Evolutionary conservation across 371 early-diverging fungal species (phyloP).

Genomic region (Chytridium lagenaria): DNA sequence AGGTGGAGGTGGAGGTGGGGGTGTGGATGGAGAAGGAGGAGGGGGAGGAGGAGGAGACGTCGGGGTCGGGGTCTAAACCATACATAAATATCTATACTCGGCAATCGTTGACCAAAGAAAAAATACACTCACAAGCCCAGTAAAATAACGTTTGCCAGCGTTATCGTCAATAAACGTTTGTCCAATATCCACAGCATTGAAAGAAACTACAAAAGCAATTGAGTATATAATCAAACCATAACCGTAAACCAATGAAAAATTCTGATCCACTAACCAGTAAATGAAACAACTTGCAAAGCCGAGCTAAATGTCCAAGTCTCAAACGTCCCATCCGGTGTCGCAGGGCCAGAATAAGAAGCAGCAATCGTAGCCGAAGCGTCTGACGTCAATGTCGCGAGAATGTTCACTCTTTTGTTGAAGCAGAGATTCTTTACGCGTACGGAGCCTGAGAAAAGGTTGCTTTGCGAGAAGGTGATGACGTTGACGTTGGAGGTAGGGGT

Average conservation of each 20-base stretch:
- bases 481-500: neutral
- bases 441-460: neutral
- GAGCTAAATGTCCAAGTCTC: conserved; percentile 2
- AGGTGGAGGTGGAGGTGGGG: neutral
- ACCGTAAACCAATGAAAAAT: neutral
- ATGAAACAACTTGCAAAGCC: neutral
- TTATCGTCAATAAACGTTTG: conserved; percentile 8
- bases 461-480: neutral
- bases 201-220: neutral
- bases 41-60: neutral
- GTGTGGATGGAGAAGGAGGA: neutral
- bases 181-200: neutral
- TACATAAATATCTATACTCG: neutral
- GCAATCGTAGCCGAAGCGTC: neutral
- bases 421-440: neutral
- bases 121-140: conserved; percentile 5
- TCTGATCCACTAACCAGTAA: conserved; percentile 5
- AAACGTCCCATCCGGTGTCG: neutral
- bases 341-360: conserved; percentile 1
- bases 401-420: neutral
- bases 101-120: neutral
- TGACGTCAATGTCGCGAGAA: neutral
- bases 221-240: neutral
- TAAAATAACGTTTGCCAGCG: neutral
- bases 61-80: neutral